Base-by-base conservation (phyloP, 2,329 filamentous ascomycete species). In the Endocalyx cinctus region DNA sequence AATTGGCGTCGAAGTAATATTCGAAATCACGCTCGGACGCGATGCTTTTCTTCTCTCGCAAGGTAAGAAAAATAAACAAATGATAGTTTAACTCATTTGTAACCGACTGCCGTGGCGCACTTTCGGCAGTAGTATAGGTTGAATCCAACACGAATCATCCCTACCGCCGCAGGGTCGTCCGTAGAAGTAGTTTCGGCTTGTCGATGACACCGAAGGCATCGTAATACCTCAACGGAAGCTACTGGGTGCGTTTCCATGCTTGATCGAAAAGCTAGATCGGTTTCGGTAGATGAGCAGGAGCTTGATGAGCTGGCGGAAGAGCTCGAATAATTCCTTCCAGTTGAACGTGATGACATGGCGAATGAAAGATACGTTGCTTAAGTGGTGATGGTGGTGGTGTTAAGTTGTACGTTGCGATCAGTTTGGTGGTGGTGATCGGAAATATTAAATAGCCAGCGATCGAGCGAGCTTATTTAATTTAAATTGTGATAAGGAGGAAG, bases 81-180 rank as follows among this genome's bases (percentile, higher is more conserved):
- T n/a, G n/a, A n/a, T n/a, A n/a, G n/a, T n/a, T n/a, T n/a, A n/a
- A n/a, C 48, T 72, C 70, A 80, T 54, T 71, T 74, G 58, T 79
- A 82, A 47, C 77, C 78, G 19, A 78, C 74, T 54, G 77, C 74
- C 52, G 70, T 73, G 39, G 78, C 78, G 53, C 78, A 82, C 22
- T 74, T 68, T 38, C 72, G 66, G 60, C 78, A 82, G 59, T 82
- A 82, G 63, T 81, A 81, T 40, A 81, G 70, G 56, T 79, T 79
- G 55, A 75, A 72, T 2, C 76, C 75, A 41, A 82, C 77, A 49
- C 72, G 69, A 11, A 82, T 70, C 77, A 82, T 82, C 41, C 77
- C 77, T 37, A 64, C 72, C 27, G 72, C 63, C 44, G 60, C 64
- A 31, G 70, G 63, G 55, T 80, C 74, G 54, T 80, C 76, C 19